Evolutionary conservation across 768 basidiomycete species (phyloP), one percentile per base, ranked within the genome.

Genomic region (Gymnopilus dilepis): DNA sequence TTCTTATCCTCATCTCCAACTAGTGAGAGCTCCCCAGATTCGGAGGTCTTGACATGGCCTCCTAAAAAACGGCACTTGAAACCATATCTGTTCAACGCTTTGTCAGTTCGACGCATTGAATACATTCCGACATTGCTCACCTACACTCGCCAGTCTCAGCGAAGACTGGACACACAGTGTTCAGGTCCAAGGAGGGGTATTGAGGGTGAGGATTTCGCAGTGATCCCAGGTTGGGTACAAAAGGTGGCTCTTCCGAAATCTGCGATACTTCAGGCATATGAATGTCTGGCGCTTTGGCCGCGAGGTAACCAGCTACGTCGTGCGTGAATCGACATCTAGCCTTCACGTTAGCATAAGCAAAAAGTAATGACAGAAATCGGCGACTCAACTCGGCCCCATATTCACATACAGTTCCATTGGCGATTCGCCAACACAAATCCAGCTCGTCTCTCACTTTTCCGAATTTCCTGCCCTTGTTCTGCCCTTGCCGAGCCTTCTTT

Each of bases 51-150:
- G 31, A 90, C 76, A 73, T 99, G 97, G 3, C 85, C 88, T 12
- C 90, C 89, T 5, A 97, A 83, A 75, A 91, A 97, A 2, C 97
- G 87, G 72, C 97, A 99, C 73, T 95, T 94, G 73, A 92, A 88
- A 11, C 95, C 97, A 67, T 85, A 86, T 55, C 81, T 84, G 59
- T 21, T n/a, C 30, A 21, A 47, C 19, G n/a, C 12, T 50, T 21
- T 59, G n/a, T 19, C 22, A 28, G 13, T 40, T 38, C 30, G 34
- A 19, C 30, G 8, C 9, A 42, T 57, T 12, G 3, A 7, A 58
- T 11, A 19, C 15, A 26, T 22, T 19, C 19, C 38, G 17, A 30
- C 13, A 15, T 22, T 5, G 67, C 74, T 28, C 61, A 82, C 80
- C 85, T 84, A 77, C 95, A 97, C 65, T 87, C 84, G 1, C 94